These are phyloP conservation scores for Salix suchowensis DNA, from an alignment of 345 rosid genomes.

Conservation along the genomic window DNA sequence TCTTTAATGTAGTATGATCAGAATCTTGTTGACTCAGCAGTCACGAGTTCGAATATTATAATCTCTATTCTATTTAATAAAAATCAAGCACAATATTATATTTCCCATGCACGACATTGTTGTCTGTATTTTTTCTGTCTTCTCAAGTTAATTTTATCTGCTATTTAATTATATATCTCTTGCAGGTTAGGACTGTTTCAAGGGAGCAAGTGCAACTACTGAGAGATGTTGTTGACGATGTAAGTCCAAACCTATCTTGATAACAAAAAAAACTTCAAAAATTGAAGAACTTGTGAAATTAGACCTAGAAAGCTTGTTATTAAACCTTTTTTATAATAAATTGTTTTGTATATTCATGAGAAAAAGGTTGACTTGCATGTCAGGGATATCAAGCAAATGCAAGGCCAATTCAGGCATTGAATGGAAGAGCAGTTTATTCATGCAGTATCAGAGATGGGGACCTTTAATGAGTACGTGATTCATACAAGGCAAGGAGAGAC, in stretches of 20 bases:
- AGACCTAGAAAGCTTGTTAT: too few relatives aligned
- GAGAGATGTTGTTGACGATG: slow-evolving; percentile 48
- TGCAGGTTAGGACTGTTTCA: slow-evolving; percentile 56
- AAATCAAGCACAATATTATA: too few relatives aligned
- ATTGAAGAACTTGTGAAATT: too few relatives aligned
- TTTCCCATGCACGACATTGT: too few relatives aligned
- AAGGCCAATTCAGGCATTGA: slow-evolving; percentile 46
- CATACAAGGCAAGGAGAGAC: not conserved
- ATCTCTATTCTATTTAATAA: too few relatives aligned
- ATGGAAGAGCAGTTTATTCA: slow-evolving; percentile 38
- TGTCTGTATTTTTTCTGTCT: too few relatives aligned
- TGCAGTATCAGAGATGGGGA: slow-evolving; percentile 1
- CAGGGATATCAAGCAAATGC: slow-evolving; percentile 57
- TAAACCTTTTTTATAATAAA: too few relatives aligned
- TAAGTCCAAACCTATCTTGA: slow-evolving; percentile 20
- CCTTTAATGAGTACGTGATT: not conserved
- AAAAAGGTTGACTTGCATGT: not conserved
- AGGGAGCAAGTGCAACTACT: slow-evolving; percentile 46
- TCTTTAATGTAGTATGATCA: too few relatives aligned
- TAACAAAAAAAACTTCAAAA: too few relatives aligned
- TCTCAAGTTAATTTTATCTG: too few relatives aligned
- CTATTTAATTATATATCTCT: not conserved
- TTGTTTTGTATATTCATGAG: not conserved
- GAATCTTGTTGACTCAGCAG: too few relatives aligned
- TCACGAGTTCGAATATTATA: too few relatives aligned